These are phyloP conservation scores for Schwanniomyces occidentalis DNA, from an alignment of 805 yeast species.

Conservation along the genomic window DNA sequence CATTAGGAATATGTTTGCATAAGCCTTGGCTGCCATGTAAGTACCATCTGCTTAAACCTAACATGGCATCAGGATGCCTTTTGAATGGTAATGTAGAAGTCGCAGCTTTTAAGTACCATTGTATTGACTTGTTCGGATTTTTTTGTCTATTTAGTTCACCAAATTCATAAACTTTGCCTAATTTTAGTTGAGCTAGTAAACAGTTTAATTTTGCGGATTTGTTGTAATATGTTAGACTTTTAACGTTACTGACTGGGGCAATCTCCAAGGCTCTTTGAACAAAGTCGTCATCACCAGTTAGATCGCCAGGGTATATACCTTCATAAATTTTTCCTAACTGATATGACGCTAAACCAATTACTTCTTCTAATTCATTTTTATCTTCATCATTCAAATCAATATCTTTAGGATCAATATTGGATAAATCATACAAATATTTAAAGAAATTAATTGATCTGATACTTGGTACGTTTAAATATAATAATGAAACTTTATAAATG, in stretches of 20 bases:
- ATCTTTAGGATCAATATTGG: constrained; percentile 38
- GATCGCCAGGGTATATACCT: constrained; percentile 46
- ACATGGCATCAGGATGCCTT: constrained; percentile 47
- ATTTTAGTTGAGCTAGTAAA: constrained; percentile 40
- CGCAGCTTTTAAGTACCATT: constrained; percentile 45
- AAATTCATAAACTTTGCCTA: constrained; percentile 42
- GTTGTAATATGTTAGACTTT: constrained; percentile 42
- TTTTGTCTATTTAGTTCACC: constrained; percentile 42
- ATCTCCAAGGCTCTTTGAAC: constrained; percentile 31
- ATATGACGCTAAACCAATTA: constrained; percentile 41
- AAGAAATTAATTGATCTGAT: constrained; percentile 36
- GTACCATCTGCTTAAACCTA: constrained; percentile 45
- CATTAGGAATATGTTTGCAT: constrained; percentile 36
- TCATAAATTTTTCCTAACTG: constrained; percentile 45
- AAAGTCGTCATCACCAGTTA: constrained; percentile 36
- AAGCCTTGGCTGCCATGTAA: constrained; percentile 34
- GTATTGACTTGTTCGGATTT: constrained; percentile 43
- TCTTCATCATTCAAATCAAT: constrained; percentile 38
- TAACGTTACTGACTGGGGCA: constrained; percentile 45
- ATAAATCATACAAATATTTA: constrained; percentile 35
- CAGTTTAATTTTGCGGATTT: constrained; percentile 42
- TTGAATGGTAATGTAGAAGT: constrained; percentile 38
- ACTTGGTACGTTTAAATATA: constrained; percentile 34
- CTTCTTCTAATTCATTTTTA: constrained; percentile 40
- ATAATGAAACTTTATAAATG: constrained; percentile 41